Conservation (phyloP, 2,329 filamentous ascomycete genomes). For the Pseudogymnoascus pannorum region DNA sequence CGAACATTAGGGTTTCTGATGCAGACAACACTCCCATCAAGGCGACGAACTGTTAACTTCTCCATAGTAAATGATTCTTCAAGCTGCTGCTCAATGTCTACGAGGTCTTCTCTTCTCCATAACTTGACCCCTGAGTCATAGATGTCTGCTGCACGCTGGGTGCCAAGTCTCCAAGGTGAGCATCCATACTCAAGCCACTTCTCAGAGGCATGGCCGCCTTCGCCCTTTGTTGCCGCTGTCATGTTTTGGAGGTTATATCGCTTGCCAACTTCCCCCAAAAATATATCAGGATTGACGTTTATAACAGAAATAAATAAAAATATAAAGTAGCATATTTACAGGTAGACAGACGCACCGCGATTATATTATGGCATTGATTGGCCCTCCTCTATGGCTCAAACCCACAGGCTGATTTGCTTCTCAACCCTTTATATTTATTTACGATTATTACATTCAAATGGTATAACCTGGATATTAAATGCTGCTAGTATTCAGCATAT, state of each 20-base stretch:
- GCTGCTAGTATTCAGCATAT: constrained; percentile 3
- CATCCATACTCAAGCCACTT: constrained; percentile 17
- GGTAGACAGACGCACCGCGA: not conserved
- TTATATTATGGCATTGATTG: not conserved
- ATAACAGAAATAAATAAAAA: not conserved
- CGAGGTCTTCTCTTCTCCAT: constrained; percentile 19
- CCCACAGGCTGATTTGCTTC: not conserved
- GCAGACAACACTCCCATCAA: constrained; percentile 20
- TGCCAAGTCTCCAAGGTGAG: constrained; percentile 15
- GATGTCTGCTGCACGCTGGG: constrained; percentile 18
- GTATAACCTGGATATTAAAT: not conserved
- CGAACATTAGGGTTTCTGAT: constrained; percentile 23
- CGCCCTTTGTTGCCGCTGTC: not conserved
- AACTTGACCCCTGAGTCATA: constrained; percentile 20
- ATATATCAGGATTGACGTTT: not conserved
- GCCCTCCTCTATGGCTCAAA: not conserved
- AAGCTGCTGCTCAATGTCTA: constrained; percentile 22
- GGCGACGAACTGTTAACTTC: constrained; percentile 23
- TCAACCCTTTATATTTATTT: not conserved
- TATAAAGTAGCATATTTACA: not conserved
- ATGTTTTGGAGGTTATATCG: not conserved
- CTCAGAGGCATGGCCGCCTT: constrained; percentile 20
- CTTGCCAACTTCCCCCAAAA: not conserved
- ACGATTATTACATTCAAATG: not conserved
- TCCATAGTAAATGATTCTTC: constrained; percentile 16